A percentile compares a stretch with the other conserved stretches of the same genome.
phyloP scores from a whole-genome alignment of 768 basidiomycete genomes.

The Mycena albidolilacea region DNA sequence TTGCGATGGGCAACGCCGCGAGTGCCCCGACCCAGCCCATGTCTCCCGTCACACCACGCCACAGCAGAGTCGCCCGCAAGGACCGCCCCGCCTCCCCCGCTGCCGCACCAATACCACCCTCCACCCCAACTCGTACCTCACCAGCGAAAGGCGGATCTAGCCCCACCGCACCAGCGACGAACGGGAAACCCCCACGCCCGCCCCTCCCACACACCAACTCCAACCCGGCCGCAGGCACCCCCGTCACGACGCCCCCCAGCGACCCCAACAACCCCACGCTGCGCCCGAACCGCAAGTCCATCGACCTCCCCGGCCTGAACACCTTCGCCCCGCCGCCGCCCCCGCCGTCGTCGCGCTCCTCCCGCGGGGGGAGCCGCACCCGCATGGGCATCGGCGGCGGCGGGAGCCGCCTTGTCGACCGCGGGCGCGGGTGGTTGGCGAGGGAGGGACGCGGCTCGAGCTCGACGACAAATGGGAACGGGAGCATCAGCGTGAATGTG shows the following conservation, averaged over 20 bases:
- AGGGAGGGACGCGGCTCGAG: constrained; percentile 5
- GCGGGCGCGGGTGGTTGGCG: constrained; percentile 26
- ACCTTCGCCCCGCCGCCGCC: constrained; percentile 27
- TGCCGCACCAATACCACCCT: too few species aligned
- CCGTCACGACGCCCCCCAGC: background rate
- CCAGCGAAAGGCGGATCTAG: too few species aligned
- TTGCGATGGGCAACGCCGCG: constrained; percentile 3
- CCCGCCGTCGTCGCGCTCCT: background rate
- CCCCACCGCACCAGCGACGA: too few species aligned
- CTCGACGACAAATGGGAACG: background rate
- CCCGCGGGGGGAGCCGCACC: constrained; percentile 1
- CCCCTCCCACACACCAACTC: background rate
- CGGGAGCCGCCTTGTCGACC: constrained; percentile 28
- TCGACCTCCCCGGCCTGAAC: constrained; percentile 41
- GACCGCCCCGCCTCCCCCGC: background rate
- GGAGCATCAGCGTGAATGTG: background rate
- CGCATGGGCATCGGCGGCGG: background rate
- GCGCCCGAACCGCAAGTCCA: constrained; percentile 39
- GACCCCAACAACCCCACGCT: constrained; percentile 9
- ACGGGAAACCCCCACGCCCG: background rate
- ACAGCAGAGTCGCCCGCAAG: background rate
- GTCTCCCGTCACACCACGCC: background rate
- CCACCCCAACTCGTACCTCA: too few species aligned
- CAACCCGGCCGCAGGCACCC: background rate
- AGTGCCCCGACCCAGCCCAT: background rate